phyloP scores from a whole-genome alignment of 2,329 filamentous ascomycete genomes.

The Monilinia fructicola region DNA sequence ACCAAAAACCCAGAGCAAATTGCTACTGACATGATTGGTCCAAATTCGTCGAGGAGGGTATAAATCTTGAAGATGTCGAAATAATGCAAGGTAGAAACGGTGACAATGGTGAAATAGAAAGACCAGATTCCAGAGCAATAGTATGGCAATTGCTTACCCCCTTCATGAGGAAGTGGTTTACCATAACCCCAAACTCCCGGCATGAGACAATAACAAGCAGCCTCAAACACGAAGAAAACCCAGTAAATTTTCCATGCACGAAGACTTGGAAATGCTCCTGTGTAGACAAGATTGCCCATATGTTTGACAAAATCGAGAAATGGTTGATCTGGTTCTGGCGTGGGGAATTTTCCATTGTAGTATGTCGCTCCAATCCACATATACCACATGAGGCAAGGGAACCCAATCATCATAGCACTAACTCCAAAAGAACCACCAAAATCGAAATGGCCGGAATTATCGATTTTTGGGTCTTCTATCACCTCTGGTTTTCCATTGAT shows the following conservation, averaged over 20 bases:
- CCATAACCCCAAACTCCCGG: slow-evolving; percentile 87
- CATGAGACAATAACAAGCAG: slow-evolving; percentile 75
- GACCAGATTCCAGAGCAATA: slow-evolving; percentile 89
- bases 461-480: slow-evolving; percentile 61
- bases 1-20: slow-evolving; percentile 88
- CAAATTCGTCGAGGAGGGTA: slow-evolving; percentile 92
- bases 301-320: slow-evolving; percentile 70
- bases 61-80: slow-evolving; percentile 85
- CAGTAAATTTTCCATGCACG: slow-evolving; percentile 94
- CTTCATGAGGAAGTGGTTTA: slow-evolving; percentile 79
- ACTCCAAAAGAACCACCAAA: slow-evolving; percentile 88
- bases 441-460: slow-evolving; percentile 67
- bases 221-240: slow-evolving; percentile 86
- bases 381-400: slow-evolving; percentile 96
- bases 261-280: slow-evolving; percentile 77
- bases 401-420: slow-evolving; percentile 81
- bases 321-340: slow-evolving; percentile 63
- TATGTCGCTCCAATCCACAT: slow-evolving; percentile 98
- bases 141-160: slow-evolving; percentile 84
- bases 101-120: slow-evolving; percentile 80
- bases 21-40: slow-evolving; percentile 86
- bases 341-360: slow-evolving; percentile 81
- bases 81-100: slow-evolving; percentile 73
- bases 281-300: slow-evolving; percentile 71
- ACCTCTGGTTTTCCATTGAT: slow-evolving; percentile 57